A percentile compares a stretch with the other conserved stretches of the same genome.
phyloP scores from a whole-genome alignment of 345 rosid species.

The Citrus hindsii region DNA sequence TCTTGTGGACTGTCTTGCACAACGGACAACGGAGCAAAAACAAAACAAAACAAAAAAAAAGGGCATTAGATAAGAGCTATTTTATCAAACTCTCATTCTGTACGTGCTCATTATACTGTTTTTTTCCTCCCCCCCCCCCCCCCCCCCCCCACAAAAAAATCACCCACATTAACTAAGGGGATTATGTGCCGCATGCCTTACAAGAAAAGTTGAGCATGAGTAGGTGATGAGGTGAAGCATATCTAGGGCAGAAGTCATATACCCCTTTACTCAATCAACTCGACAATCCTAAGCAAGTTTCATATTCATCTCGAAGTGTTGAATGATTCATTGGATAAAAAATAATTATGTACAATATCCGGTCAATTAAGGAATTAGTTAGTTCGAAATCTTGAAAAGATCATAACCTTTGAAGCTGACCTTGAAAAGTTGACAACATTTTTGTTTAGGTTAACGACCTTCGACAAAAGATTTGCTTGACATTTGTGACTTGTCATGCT shows the following conservation, averaged over 20 bases:
- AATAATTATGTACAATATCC: too few relatives aligned
- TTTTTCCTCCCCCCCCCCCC: too few relatives aligned
- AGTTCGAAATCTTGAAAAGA: background rate
- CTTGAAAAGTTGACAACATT: background rate
- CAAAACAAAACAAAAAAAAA: too few relatives aligned
- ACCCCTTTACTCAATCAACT: slow-evolving; percentile 10
- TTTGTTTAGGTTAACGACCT: background rate
- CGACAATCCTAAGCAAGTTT: background rate
- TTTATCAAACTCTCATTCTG: too few relatives aligned
- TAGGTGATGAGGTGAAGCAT: background rate
- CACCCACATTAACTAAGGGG: background rate
- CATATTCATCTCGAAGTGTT: background rate
- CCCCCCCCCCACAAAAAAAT: too few relatives aligned
- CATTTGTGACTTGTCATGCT: background rate
- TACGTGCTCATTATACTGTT: too few relatives aligned
- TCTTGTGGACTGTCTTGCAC: too few relatives aligned
- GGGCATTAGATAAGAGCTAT: too few relatives aligned
- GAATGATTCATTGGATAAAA: background rate
- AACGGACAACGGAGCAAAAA: too few relatives aligned
- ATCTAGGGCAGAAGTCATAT: slow-evolving; percentile 10
- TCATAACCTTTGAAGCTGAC: background rate
- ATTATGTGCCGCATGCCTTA: background rate
- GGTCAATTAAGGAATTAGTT: background rate
- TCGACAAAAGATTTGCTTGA: background rate
- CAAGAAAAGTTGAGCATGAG: slow-evolving; percentile 11